Base-by-base conservation (phyloP, 495 filamentous ascomycete species). In the Hypoxylon cercidicola region DNA sequence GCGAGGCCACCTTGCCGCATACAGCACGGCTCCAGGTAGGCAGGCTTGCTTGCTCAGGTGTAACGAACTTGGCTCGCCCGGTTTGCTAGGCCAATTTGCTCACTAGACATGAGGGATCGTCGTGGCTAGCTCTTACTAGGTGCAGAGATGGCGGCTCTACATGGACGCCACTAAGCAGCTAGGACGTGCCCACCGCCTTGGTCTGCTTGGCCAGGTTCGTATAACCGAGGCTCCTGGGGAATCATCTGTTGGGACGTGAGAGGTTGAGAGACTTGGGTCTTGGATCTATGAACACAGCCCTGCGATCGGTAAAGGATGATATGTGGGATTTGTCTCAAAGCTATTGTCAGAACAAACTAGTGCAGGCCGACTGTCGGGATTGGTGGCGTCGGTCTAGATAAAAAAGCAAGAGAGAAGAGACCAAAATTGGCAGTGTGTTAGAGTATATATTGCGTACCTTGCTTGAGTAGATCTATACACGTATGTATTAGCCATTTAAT, bases 141-240 rank as follows among this genome's bases (percentile, higher is more conserved):
- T n/a, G 50, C 55, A 45, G 55, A 37, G 50, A 49, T 34, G 51
- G 62, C 53, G 62, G 55, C 55, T 35, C 32, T 55, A 13, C 50
- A 11, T 19, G 11, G 11, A 23, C 37, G 47, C 60, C 46, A 50
- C 53, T 47, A 55, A 37, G 20, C 37, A 18, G 40, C 55, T 64
- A 59, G 45, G 48, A 54, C 13, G 37, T 23, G 48, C 32, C 37
- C 19, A 45, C 30, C 43, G 16, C 16, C 32, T 44, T 64, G 28
- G 39, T 44, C 16, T 13, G 13, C 2, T 41, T 4, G 34, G 34
- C 10, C 15, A 15, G 39, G 3, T 16, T 58, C 20, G 9, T 15
- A 47, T 15, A 37, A 30, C 54, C 55, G 54, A 64, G 46, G 32
- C 48, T 44, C 32, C 16, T 15, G 7, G 9, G 41, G 18, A 32